Base-by-base conservation (phyloP, 202 grass and related monocot genomes). In the Elaeis oleifera region DNA sequence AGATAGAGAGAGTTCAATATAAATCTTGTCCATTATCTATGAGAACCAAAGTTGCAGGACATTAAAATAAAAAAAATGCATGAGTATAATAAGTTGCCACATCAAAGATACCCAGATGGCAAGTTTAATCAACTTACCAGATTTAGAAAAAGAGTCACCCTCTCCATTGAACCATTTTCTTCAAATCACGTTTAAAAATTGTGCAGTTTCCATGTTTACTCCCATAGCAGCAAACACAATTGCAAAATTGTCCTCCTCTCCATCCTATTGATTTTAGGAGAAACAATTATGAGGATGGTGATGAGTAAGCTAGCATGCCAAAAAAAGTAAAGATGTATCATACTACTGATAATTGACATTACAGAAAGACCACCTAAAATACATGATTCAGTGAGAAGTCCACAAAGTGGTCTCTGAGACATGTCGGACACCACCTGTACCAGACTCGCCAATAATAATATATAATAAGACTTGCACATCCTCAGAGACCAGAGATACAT, bases 201-300 rank as follows among this genome's bases (percentile, higher is more conserved):
- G 88, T 17, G 94, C 88, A 32, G 94, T 99, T 84, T 99, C 94
- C 94, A 92, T 99, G 60, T 99, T 99, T 36, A 99, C 94, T 80
- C 94, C 94, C 94, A 99, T 94, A 74, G 94, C 94, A 18, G 94
- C 94, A 89, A 99, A 99, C n/a, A 99, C 94, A 39, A 99, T 99
- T 71, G 94, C 94, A 61, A 99, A 99, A 65, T 99, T 99, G 65
- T 99, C 94, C 1, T 99, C 94, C 79, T 85, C 94, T 71, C 88
- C 88, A 71, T 79, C 66, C 85, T 97, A 56, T 64, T 56, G n/a
- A 18, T 81, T 63, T 31, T 21, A 44, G 52, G 7, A 44, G 23
- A 56, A 67, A 74, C 32, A 29, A 79, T 29, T 53, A 66, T 16
- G 68, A 53, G 18, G 25, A 58, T 54, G 23, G 18, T 3, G 16